Evolutionary conservation across 2,329 filamentous ascomycete genomes (phyloP), one percentile per base, ranked within the genome.

Genomic region (Venturia asperata): DNA sequence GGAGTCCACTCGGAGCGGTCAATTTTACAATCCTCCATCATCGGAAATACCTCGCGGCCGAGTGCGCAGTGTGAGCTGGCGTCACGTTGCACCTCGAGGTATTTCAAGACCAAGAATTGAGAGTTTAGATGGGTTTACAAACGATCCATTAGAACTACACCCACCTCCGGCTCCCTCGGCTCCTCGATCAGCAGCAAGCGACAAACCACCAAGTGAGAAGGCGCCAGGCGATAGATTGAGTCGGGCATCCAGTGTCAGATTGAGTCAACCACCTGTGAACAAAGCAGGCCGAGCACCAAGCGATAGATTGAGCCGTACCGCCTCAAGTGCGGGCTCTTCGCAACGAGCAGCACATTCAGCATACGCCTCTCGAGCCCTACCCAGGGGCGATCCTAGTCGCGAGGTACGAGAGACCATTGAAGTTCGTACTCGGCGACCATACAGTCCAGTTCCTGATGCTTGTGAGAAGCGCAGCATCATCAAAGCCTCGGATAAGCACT

Each of bases 51-150:
- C 27, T 37, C 52, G 52, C n/a, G 52, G 52, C 52, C 52, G 52
- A 58, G 27, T 58, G 52, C 52, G 52, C 52, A 58, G 52, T 58
- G 52, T 58, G 52, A 58, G 52, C 52, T 58, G 52, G 52, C 52
- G 52, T n/a, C 52, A 58, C 30, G 52, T 58, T 37, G 30, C 52
- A 34, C 52, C 52, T n/a, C 27, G 52, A 58, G 52, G 30, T 19
- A 58, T 58, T 34, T 58, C 52, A 3, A 34, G 52, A 37, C 52
- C 52, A 34, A 19, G 19, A 58, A 58, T 34, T 37, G 52, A 58
- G 52, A 58, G 52, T 27, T 37, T 58, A 6, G 52, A 58, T 37
- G 52, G 52, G 17, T 58, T 34, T 37, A 58, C 52, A 37, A 58
- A 58, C 15, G 52, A 58, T 58, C 5, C 52, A 37, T 58, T 21